A percentile compares a stretch with the other conserved stretches of the same genome.
phyloP scores from a whole-genome alignment of 2,329 filamentous ascomycete species.

The Thermomyces lanuginosus region DNA sequence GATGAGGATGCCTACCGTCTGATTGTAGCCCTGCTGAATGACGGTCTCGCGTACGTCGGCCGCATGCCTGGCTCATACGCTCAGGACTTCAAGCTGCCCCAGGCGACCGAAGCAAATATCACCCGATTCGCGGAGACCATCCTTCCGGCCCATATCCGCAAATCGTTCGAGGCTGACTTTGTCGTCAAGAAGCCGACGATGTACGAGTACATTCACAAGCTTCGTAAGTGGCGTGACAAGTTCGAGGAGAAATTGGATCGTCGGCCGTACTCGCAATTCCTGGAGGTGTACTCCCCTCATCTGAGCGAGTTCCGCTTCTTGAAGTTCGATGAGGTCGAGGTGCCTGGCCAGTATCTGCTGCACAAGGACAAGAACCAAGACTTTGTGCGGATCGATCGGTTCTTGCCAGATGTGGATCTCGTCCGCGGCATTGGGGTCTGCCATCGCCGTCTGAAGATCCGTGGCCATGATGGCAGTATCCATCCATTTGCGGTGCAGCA shows the following conservation, averaged over 20 bases:
- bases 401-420: slow-evolving; percentile 85
- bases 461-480: slow-evolving; percentile 92
- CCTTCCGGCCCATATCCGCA: slow-evolving; percentile 81
- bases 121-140: slow-evolving; percentile 94
- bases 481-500: slow-evolving; percentile 95
- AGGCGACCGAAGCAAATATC: slow-evolving; percentile 88
- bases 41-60: slow-evolving; percentile 82
- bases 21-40: slow-evolving; percentile 93
- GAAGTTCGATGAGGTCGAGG: slow-evolving; percentile 96
- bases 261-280: slow-evolving; percentile 51
- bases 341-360: slow-evolving; percentile 90
- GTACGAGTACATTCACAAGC: slow-evolving; percentile 95
- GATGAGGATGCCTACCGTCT: slow-evolving; percentile 95
- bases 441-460: slow-evolving; percentile 83
- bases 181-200: slow-evolving; percentile 90
- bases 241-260: slow-evolving; percentile 96
- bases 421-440: slow-evolving; percentile 82
- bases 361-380: slow-evolving; percentile 99
- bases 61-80: slow-evolving; percentile 75
- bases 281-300: slow-evolving; percentile 78
- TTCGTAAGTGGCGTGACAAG: slow-evolving; percentile 89
- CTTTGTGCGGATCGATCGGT: slow-evolving; percentile 92
- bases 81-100: slow-evolving; percentile 75
- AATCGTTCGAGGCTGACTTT: slow-evolving; percentile 95
- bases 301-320: slow-evolving; percentile 94